Percentiles rank a stretch among this genome's conserved stretches.
Conservation (phyloP, 768 basidiomycete genomes). For the Nidularia sp. region DNA sequence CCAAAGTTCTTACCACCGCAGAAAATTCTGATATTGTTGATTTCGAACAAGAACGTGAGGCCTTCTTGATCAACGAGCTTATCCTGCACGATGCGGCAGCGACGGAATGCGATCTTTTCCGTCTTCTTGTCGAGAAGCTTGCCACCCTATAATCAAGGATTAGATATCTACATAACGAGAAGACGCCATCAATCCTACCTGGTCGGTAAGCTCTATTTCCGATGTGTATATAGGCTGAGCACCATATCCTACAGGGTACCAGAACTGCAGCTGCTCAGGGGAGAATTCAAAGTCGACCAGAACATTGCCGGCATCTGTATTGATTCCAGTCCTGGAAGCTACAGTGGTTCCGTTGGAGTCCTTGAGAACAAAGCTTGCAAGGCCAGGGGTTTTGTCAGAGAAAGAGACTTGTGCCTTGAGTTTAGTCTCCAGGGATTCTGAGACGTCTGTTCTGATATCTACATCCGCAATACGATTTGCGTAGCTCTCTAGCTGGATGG, state of each 20-base stretch:
- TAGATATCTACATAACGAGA: neutral
- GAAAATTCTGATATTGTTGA: slow-evolving; percentile 87
- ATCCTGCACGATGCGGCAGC: slow-evolving; percentile 79
- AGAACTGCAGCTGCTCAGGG: slow-evolving; percentile 61
- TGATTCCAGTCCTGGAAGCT: slow-evolving; percentile 29
- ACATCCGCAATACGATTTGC: slow-evolving; percentile 59
- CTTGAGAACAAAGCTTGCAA: slow-evolving; percentile 45
- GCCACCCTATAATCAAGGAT: slow-evolving; percentile 33
- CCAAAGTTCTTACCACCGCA: slow-evolving; percentile 57
- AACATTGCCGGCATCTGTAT: slow-evolving; percentile 28
- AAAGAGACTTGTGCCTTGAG: slow-evolving; percentile 44
- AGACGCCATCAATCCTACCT: slow-evolving; percentile 31
- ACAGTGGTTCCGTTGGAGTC: slow-evolving; percentile 44
- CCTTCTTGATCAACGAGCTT: slow-evolving; percentile 73
- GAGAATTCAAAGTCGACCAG: slow-evolving; percentile 45
- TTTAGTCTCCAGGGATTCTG: slow-evolving; percentile 48
- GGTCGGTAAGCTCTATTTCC: slow-evolving; percentile 47
- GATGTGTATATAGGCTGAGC: slow-evolving; percentile 74
- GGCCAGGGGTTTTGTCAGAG: slow-evolving; percentile 31
- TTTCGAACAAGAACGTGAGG: slow-evolving; percentile 82
- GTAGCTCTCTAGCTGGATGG: slow-evolving; percentile 70
- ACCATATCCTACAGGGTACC: slow-evolving; percentile 87
- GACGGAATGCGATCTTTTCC: slow-evolving; percentile 73
- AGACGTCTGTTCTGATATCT: slow-evolving; percentile 55
- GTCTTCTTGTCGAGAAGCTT: slow-evolving; percentile 47